Percentiles rank a stretch among this genome's conserved stretches.
Evolutionary conservation across 306 rosid species (phyloP).

Genomic region (Vachellia collinsii): DNA sequence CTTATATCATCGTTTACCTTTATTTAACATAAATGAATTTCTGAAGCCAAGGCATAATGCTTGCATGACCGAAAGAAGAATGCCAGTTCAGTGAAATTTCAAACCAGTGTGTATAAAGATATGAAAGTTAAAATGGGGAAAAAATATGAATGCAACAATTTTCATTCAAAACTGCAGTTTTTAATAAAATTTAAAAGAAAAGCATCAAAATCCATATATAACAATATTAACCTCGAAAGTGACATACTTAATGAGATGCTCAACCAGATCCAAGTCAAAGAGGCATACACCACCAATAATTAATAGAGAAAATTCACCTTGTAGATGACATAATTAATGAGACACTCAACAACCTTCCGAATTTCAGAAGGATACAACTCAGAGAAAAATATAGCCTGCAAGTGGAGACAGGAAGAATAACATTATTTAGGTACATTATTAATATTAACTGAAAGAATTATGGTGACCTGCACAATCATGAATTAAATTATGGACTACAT

Average conservation of each 20-base stretch:
- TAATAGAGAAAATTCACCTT: constrained; percentile 61
- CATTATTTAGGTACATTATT: constrained; percentile 7
- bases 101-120: constrained; percentile 1
- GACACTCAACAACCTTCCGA: constrained; percentile 80
- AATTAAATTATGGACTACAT: constrained; percentile 19
- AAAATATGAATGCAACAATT: constrained; percentile 2
- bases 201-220: not conserved
- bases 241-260: constrained; percentile 72
- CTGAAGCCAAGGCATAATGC: not conserved
- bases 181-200: constrained; percentile 6
- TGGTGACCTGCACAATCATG: not conserved
- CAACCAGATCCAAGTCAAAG: constrained; percentile 77
- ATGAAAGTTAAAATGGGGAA: not conserved
- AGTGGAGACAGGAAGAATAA: constrained; percentile 34
- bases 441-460: constrained; percentile 9
- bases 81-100: constrained; percentile 22
- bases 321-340: constrained; percentile 84
- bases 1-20: not conserved
- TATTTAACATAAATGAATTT: not conserved
- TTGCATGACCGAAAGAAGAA: constrained; percentile 8
- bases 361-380: constrained; percentile 86
- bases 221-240: constrained; percentile 72
- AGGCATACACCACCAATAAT: constrained; percentile 68
- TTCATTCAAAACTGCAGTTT: not conserved
- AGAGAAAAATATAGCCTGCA: constrained; percentile 85